These are phyloP conservation scores for Coemansia umbellata DNA, from an alignment of 192 early-diverging fungal genomes.

Conservation along the genomic window DNA sequence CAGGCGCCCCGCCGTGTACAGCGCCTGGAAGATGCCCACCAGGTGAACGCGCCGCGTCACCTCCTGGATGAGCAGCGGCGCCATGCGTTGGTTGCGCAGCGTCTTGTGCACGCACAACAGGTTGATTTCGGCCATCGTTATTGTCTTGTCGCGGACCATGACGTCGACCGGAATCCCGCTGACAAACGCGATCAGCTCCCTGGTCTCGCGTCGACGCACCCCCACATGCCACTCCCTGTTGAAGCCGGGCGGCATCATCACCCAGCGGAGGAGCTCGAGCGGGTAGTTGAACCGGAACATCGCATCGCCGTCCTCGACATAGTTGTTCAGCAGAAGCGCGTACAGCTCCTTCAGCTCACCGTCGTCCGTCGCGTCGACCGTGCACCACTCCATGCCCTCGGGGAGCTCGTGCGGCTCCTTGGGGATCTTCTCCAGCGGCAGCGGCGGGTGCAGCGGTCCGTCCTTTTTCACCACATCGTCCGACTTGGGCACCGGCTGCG, in stretches of 20 bases:
- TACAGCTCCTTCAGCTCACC: conserved; percentile 84
- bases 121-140: conserved; percentile 92
- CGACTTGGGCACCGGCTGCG: conserved; percentile 90
- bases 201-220: conserved; percentile 66
- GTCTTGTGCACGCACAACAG: conserved; percentile 96
- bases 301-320: conserved; percentile 96
- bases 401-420: conserved; percentile 81
- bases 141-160: conserved; percentile 60
- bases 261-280: conserved; percentile 90
- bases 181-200: conserved; percentile 93
- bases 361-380: conserved; percentile 73
- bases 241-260: conserved; percentile 90
- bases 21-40: conserved; percentile 94
- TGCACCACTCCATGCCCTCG: conserved; percentile 86
- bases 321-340: conserved; percentile 83
- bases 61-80: conserved; percentile 96
- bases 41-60: conserved; percentile 90
- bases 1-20: conserved; percentile 90
- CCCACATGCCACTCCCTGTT: conserved; percentile 87
- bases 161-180: conserved; percentile 86
- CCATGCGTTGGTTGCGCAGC: conserved; percentile 88
- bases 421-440: conserved; percentile 70
- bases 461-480: conserved; percentile 67
- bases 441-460: conserved; percentile 78
- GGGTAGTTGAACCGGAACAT: conserved; percentile 98